Percentiles rank a stretch among this genome's conserved stretches.
phyloP scores from a whole-genome alignment of 2,329 filamentous ascomycete species.

The Neonectria ditissima region DNA sequence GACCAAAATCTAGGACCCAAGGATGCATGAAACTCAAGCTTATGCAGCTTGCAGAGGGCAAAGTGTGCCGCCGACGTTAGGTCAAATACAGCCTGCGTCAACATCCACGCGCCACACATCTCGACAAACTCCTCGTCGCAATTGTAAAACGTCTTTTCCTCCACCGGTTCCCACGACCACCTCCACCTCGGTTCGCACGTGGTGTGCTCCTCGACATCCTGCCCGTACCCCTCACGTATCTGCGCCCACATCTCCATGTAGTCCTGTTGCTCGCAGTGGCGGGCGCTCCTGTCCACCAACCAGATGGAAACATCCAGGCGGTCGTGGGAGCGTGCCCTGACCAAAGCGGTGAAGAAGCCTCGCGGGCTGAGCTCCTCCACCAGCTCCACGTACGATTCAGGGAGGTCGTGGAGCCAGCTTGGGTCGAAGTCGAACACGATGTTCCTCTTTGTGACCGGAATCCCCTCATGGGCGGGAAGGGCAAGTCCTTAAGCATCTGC shows the following conservation, averaged over 20 bases:
- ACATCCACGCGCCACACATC: too few species aligned
- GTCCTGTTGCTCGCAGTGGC: neutral
- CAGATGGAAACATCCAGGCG: neutral
- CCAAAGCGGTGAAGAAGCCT: neutral
- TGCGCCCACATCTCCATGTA: too few species aligned
- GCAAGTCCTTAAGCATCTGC: neutral
- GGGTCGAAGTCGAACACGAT: conserved; percentile 8
- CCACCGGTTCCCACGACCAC: too few species aligned
- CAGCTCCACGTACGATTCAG: neutral
- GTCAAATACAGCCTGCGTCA: too few species aligned
- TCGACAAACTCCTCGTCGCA: conserved; percentile 1
- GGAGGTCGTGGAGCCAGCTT: neutral
- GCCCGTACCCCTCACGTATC: too few species aligned
- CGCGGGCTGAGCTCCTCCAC: neutral
- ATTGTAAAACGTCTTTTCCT: neutral
- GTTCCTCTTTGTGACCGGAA: too few species aligned
- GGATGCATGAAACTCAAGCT: too few species aligned
- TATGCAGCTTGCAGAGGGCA: too few species aligned
- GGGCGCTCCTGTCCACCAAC: conserved; percentile 4
- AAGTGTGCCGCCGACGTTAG: too few species aligned
- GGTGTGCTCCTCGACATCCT: too few species aligned
- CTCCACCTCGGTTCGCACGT: too few species aligned
- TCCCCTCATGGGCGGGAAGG: neutral
- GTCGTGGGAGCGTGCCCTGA: neutral
- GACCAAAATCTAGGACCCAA: too few species aligned